A percentile compares a stretch with the other conserved stretches of the same genome.
These are phyloP conservation scores for Pichia nanzhaoensis DNA, from an alignment of 805 yeast species.

Conservation along the genomic window DNA sequence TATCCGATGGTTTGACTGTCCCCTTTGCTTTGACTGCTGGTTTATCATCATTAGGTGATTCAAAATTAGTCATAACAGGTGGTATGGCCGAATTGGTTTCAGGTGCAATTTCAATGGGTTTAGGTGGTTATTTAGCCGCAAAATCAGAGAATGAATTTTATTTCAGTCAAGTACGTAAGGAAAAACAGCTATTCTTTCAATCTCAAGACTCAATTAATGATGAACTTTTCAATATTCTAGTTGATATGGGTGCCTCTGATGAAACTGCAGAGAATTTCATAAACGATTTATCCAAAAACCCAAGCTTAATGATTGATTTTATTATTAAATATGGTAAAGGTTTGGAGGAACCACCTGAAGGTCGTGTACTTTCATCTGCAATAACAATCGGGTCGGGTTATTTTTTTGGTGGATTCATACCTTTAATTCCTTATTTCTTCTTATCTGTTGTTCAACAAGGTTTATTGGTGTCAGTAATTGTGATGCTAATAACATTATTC, in stretches of 20 bases:
- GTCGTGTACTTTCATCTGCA: slow-evolving; percentile 83
- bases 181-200: slow-evolving; percentile 60
- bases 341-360: slow-evolving; percentile 92
- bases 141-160: slow-evolving; percentile 78
- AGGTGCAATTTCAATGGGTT: slow-evolving; percentile 97
- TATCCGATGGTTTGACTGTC: slow-evolving; percentile 92
- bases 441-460: slow-evolving; percentile 70
- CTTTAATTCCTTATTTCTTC: slow-evolving; percentile 87
- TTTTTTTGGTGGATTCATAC: slow-evolving; percentile 88
- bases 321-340: slow-evolving; percentile 85
- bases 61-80: slow-evolving; percentile 90
- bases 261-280: slow-evolving; percentile 69
- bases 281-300: slow-evolving; percentile 70
- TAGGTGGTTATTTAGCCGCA: slow-evolving; percentile 95
- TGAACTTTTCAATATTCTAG: slow-evolving; percentile 73
- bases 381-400: slow-evolving; percentile 84
- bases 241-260: slow-evolving; percentile 67
- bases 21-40: slow-evolving; percentile 99
- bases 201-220: slow-evolving; percentile 61
- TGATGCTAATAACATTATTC: slow-evolving; percentile 82
- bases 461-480: slow-evolving; percentile 61
- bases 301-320: slow-evolving; percentile 76
- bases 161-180: slow-evolving; percentile 61
- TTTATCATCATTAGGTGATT: slow-evolving; percentile 79
- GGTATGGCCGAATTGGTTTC: slow-evolving; percentile 96